Evolutionary conservation across 192 early-diverging fungal genomes (phyloP).

Genomic region (Haplosporangium gracile): DNA sequence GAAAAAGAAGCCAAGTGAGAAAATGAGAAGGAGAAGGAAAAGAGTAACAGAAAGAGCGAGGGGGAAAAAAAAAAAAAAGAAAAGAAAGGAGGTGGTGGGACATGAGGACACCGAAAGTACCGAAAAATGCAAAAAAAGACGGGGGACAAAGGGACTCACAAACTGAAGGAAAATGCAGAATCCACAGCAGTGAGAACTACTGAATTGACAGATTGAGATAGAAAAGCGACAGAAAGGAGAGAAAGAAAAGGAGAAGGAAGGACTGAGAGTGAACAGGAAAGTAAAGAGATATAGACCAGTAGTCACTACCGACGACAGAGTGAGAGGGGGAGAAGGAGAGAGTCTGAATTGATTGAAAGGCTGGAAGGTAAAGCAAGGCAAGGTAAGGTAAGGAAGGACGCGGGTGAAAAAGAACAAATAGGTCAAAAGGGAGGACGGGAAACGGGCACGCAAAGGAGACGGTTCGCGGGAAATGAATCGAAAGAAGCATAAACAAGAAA

Average conservation of each 20-base stretch:
- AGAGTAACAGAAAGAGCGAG: background rate
- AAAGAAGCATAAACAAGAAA: constrained; percentile 9
- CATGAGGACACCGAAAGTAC: constrained; percentile 1
- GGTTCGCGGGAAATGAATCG: constrained; percentile 2
- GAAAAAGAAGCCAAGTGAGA: too few relatives aligned
- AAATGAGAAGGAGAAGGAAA: background rate
- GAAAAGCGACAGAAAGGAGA: background rate
- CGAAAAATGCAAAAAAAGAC: background rate
- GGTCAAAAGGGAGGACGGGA: background rate
- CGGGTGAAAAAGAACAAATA: background rate
- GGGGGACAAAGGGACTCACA: background rate
- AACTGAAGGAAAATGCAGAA: background rate
- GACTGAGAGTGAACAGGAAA: background rate
- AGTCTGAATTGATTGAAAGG: background rate
- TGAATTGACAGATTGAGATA: background rate
- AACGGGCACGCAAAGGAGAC: constrained; percentile 1
- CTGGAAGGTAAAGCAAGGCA: background rate
- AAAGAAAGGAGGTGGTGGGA: background rate
- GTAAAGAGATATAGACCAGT: background rate
- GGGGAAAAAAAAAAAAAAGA: too few relatives aligned
- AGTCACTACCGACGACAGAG: background rate
- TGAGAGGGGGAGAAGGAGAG: background rate
- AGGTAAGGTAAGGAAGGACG: background rate
- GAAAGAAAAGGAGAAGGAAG: background rate
- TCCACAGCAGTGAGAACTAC: background rate